Conservation (phyloP, 78 protist species). For the Dictyostelium citrinum region DNA sequence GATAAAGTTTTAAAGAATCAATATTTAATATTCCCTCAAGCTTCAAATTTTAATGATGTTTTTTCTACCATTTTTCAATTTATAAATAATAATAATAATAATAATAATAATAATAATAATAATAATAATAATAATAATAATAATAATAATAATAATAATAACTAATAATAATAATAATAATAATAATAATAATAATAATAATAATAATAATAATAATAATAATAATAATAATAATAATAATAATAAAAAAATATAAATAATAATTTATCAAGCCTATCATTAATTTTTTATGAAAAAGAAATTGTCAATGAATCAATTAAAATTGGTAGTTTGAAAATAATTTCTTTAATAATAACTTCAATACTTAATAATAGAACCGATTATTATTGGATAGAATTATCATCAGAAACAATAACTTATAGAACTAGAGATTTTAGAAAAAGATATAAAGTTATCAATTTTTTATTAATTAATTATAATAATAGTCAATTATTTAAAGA, state of each 20-base stretch:
- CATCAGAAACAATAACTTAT: not conserved
- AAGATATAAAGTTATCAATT: not conserved
- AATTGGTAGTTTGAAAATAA: not conserved
- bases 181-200: too few relatives aligned
- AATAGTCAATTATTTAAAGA: not conserved
- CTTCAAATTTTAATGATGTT: not conserved
- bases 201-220: too few relatives aligned
- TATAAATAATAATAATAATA: not conserved
- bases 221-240: too few relatives aligned
- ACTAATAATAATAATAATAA: too few relatives aligned
- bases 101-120: too few relatives aligned
- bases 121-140: too few relatives aligned
- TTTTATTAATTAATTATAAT: not conserved
- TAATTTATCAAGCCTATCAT: too few relatives aligned
- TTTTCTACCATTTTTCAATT: not conserved
- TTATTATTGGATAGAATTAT: not conserved
- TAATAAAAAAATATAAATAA: too few relatives aligned
- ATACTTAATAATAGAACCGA: not conserved
- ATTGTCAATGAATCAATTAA: not conserved
- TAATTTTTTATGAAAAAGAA: not conserved
- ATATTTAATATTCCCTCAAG: not conserved
- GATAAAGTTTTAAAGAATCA: not conserved
- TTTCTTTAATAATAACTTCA: not conserved
- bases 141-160: too few relatives aligned
- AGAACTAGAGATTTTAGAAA: not conserved